Evolutionary conservation across 345 rosid genomes (phyloP), one percentile per base, ranked within the genome.

Genomic region (Populus simonii): DNA sequence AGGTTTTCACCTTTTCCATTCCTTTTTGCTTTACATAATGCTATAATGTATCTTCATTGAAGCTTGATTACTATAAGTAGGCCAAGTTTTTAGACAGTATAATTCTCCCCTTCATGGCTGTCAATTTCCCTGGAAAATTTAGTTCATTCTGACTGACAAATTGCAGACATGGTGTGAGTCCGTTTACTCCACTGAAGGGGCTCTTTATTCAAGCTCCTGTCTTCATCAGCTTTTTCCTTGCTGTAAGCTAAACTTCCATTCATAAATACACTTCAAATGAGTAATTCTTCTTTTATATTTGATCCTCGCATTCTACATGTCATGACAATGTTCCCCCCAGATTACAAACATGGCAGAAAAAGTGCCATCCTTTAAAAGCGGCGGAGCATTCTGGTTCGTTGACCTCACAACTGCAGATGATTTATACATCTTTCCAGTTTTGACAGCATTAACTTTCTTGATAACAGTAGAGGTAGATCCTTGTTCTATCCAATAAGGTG

Each of bases 271-370:
- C 72, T 55, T 6, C 25, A 47, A 8, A 39, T 23, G 16, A 31
- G 67, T 23, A 17, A 36, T 62, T 41, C 1, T 78, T 53, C 49
- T n/a, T 33, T 45, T 71, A 9, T 49, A 59, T 29, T 25, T 51
- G 25, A 53, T 71, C 22, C 47, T 77, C 20, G 1, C 63, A 25
- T 25, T 23, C 70, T 57, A 36, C 3, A 68, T 66, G 29, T 76
- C 36, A 68, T 59, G 35, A 25, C 49, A 47, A 16, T 78, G 55
- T 4, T 43, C 43, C 65, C 29, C 65, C 68, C 87, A 92, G 99
- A 85, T 95, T 71, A 31, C 87, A 43, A 92, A 89, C 74, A 96
- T 93, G 99, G 94, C 87, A 25, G 97, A 93, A 82, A 96, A 96
- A 77, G 89, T 93, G 70, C 91, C 93, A 15, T 93, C 99, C 7